Percentiles rank a stretch among this genome's conserved stretches.
phyloP scores from a whole-genome alignment of 306 rosid genomes.

The Medicago ruthenica region DNA sequence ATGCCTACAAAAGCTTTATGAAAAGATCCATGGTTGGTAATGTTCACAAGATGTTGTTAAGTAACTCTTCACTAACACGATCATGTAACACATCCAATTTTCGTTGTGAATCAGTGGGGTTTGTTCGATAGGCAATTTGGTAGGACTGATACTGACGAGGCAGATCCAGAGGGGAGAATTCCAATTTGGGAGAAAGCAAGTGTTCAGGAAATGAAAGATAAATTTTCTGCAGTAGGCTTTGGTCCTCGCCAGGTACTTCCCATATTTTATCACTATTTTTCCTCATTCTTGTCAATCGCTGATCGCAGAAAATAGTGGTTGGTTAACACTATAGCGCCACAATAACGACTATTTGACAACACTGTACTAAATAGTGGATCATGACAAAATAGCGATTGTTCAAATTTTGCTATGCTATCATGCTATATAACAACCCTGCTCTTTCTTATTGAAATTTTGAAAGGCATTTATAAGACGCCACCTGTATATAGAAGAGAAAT shows the following conservation, averaged over 20 bases:
- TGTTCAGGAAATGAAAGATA: conserved; percentile 89
- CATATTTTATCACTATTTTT: conserved; percentile 26
- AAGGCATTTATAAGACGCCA: not conserved
- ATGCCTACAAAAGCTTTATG: too few relatives aligned
- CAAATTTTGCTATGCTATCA: not conserved
- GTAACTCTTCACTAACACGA: not conserved
- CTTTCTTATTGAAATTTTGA: conserved; percentile 7
- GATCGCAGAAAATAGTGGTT: not conserved
- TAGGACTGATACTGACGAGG: conserved; percentile 81
- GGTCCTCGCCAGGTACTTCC: conserved; percentile 92
- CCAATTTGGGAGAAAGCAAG: conserved; percentile 87
- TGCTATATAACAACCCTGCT: not conserved
- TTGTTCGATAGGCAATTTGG: conserved; percentile 85
- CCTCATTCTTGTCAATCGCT: not conserved
- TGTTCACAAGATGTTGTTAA: not conserved
- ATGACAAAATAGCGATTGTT: not conserved
- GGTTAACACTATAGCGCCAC: not conserved
- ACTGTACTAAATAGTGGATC: not conserved
- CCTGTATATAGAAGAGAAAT: not conserved
- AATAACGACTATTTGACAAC: too few relatives aligned
- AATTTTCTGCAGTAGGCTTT: conserved; percentile 82
- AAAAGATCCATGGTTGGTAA: too few relatives aligned
- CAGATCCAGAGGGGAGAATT: conserved; percentile 95
- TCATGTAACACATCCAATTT: conserved; percentile 27
- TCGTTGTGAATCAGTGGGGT: conserved; percentile 76